phyloP scores from a whole-genome alignment of 2,329 filamentous ascomycete species.

The Calonectria pseudoturangicola region DNA sequence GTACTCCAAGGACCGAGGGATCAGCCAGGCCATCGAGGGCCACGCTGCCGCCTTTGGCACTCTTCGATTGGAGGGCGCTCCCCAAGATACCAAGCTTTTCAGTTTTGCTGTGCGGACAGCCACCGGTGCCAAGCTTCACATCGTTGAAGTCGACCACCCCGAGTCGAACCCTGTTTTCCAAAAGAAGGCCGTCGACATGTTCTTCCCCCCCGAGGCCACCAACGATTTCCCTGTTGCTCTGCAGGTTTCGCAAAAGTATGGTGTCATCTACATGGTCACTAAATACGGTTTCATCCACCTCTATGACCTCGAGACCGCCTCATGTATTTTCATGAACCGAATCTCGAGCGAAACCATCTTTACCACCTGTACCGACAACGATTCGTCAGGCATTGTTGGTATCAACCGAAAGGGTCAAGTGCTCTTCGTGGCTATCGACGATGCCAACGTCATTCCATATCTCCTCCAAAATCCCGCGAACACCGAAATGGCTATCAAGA shows the following conservation, averaged over 20 bases:
- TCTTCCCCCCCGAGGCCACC: constrained; percentile 95
- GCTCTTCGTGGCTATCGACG: constrained; percentile 93
- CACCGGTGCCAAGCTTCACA: constrained; percentile 94
- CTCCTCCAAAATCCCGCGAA: constrained; percentile 97
- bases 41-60: constrained; percentile 97
- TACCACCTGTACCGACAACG: constrained; percentile 88
- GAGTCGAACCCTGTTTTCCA: constrained; percentile 90
- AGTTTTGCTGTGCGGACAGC: constrained; percentile 95
- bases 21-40: constrained; percentile 98
- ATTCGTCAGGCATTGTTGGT: constrained; percentile 91
- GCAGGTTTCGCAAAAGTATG: constrained; percentile 97
- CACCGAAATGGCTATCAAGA: constrained; percentile 93
- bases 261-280: constrained; percentile 96
- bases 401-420: constrained; percentile 99
- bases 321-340: constrained; percentile 99
- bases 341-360: constrained; percentile 99
- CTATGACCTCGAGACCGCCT: constrained; percentile 96
- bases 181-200: constrained; percentile 98
- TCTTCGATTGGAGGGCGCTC: constrained; percentile 89
- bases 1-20: constrained; percentile 95
- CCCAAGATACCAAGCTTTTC: constrained; percentile 95
- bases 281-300: constrained; percentile 99
- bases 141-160: constrained; percentile 97
- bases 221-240: constrained; percentile 99
- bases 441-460: constrained; percentile 93